Conservation (phyloP, 805 yeast genomes). For the Candida argentea region DNA sequence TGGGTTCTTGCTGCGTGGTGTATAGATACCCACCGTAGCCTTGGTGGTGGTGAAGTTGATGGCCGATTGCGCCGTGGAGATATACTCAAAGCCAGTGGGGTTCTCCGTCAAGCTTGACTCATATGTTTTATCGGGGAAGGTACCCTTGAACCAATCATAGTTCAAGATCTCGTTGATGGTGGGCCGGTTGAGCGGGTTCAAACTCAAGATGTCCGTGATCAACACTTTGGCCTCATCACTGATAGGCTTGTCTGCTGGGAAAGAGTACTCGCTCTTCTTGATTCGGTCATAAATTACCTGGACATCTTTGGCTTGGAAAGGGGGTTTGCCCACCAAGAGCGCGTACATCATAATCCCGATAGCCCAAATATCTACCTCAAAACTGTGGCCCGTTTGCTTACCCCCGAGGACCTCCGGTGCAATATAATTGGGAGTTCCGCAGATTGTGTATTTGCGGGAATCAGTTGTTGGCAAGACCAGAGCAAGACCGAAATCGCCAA, state of each 20-base stretch:
- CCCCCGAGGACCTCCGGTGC: conserved; percentile 97
- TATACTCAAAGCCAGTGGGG: conserved; percentile 46
- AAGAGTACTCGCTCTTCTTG: conserved; percentile 66
- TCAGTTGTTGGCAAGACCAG: conserved; percentile 64
- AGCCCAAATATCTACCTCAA: conserved; percentile 96
- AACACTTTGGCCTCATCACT: conserved; percentile 65
- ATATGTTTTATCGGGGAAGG: conserved; percentile 66
- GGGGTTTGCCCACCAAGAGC: conserved; percentile 87
- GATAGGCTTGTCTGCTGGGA: conserved; percentile 63
- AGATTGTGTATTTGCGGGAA: conserved; percentile 82
- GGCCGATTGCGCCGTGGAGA: conserved; percentile 52
- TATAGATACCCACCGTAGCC: conserved; percentile 51
- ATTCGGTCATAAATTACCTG: conserved; percentile 87
- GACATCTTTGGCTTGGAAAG: conserved; percentile 94
- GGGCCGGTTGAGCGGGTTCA: conserved; percentile 78
- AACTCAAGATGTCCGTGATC: conserved; percentile 61
- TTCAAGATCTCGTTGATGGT: conserved; percentile 66
- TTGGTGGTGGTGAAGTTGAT: conserved; percentile 60
- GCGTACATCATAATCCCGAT: conserved; percentile 96
- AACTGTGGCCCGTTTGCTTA: conserved; percentile 80
- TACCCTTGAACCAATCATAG: conserved; percentile 80
- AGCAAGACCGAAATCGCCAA: conserved; percentile 98
- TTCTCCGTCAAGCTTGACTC: conserved; percentile 50
- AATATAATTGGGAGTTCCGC: conserved; percentile 98
- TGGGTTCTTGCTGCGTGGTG: conserved; percentile 45